Evolutionary conservation across 2,329 filamentous ascomycete species (phyloP), one percentile per base, ranked within the genome.

Genomic region (Rasamsonia emersonii): DNA sequence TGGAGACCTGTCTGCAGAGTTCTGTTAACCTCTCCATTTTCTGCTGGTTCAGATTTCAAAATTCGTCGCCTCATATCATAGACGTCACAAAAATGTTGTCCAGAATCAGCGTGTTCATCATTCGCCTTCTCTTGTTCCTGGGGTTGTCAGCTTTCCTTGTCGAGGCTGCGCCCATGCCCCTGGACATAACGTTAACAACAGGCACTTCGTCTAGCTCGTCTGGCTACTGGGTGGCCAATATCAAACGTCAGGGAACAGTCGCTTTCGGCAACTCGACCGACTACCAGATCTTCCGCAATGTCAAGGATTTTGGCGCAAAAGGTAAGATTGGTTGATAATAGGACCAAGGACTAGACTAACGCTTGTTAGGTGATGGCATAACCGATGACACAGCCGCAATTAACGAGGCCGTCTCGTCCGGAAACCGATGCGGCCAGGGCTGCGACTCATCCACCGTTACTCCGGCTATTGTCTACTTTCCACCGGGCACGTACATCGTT

Each of bases 391-490:
- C 88, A 0, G 78, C 61, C 1, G 85, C 88, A 35, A 94, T 96
- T 71, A 95, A 94, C 64, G 58, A 65, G 24, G 86, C 86, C 42
- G 82, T 95, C 49, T 69, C 74, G 4, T 73, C 75, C n/a, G 85
- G 86, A 17, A 68, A 71, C 47, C 82, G 89, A 25, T 96, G 89
- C 53, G 86, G 84, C 23, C 55, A 74, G 41, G 75, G 77, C 40
- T 96, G 89, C 54, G 82, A 91, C 54, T 93, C 86, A 2, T 76
- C 74, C 18, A 96, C 89, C 3, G 73, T 74, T n/a, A 76, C 77
- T 1, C 89, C 89, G 0, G 89, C 85, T 16, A 65, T 96, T 9
- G 77, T 96, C 32, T 96, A 93, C 67, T 93, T 96, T 67, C 88
- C 86, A 23, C 69, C 84, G 8, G 88, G 89, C 43, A 93, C 78